phyloP scores from a whole-genome alignment of 371 early-diverging fungal genomes.

The Sporodiniella umbellata region DNA sequence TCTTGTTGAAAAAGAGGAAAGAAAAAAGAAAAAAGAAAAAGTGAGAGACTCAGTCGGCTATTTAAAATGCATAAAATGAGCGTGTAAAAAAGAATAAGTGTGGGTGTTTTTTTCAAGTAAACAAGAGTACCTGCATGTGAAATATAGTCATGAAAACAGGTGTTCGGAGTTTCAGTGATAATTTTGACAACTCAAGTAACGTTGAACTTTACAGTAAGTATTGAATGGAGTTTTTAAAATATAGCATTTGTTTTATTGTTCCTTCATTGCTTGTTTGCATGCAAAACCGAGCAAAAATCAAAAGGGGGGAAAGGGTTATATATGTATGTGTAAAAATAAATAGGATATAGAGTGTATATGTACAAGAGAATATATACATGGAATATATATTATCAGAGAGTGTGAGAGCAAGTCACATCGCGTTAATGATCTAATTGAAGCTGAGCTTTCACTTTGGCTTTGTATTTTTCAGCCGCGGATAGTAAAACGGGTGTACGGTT shows the following conservation, averaged over 20 bases:
- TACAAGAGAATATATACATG: slow-evolving; percentile 1
- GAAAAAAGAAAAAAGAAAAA: slow-evolving; percentile 6
- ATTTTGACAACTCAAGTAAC: no score
- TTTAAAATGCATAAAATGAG: slow-evolving; percentile 2
- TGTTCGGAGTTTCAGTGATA: no score
- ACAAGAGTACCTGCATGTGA: no score
- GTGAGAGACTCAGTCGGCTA: slow-evolving; percentile 1
- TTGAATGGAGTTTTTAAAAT: no score
- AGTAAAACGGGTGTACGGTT: slow-evolving; percentile 4
- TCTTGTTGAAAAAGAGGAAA: background rate
- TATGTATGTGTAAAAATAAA: no score
- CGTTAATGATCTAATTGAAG: background rate
- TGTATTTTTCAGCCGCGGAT: slow-evolving; percentile 41
- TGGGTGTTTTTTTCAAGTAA: background rate
- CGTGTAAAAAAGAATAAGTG: slow-evolving; percentile 5
- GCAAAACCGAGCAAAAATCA: no score
- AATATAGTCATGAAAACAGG: background rate
- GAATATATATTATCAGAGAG: background rate
- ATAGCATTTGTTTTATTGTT: no score
- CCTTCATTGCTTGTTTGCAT: no score
- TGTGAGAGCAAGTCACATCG: background rate
- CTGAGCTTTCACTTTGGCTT: slow-evolving; percentile 31
- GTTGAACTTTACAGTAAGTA: no score
- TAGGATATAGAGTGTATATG: no score
- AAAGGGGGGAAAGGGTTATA: no score